Percentiles rank a stretch among this genome's conserved stretches.
Evolutionary conservation across 2,329 filamentous ascomycete species (phyloP).

Genomic region (Stachybotrys elegans): DNA sequence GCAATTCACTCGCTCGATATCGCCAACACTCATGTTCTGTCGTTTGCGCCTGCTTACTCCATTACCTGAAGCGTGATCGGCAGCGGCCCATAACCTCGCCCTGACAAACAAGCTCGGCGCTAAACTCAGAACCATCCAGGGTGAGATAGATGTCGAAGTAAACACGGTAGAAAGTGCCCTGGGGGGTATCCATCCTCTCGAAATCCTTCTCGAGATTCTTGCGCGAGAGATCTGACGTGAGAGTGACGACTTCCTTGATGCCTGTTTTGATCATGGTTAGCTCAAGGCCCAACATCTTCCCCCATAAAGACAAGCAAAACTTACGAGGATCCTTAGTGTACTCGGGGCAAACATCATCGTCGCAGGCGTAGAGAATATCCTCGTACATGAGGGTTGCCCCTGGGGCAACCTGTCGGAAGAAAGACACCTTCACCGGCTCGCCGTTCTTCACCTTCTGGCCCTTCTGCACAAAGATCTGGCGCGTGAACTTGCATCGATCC

Average conservation of each 20-base stretch:
- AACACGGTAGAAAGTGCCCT: constrained; percentile 89
- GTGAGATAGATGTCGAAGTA: constrained; percentile 83
- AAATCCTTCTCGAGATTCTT: constrained; percentile 99
- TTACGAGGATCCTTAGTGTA: constrained; percentile 99
- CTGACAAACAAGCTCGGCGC: constrained; percentile 96
- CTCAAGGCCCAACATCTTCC: too few relatives aligned
- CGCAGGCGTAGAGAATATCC: constrained; percentile 94
- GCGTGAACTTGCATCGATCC: constrained; percentile 96
- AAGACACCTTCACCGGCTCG: constrained; percentile 96
- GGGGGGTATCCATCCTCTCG: constrained; percentile 97
- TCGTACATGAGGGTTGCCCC: constrained; percentile 99
- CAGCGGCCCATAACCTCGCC: constrained; percentile 98
- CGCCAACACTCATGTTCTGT: background rate
- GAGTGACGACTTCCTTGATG: constrained; percentile 97
- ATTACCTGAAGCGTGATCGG: constrained; percentile 76
- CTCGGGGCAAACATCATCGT: constrained; percentile 96
- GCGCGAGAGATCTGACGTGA: constrained; percentile 92
- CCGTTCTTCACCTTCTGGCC: constrained; percentile 98
- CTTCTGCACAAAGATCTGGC: constrained; percentile 98
- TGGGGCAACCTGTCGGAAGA: constrained; percentile 96
- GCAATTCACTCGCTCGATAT: background rate
- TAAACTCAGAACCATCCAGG: constrained; percentile 95
- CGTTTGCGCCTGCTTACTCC: constrained; percentile 8
- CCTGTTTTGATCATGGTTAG: constrained; percentile 53
- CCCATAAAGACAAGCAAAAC: constrained; percentile 36